Evolutionary conservation across 2,329 filamentous ascomycete genomes (phyloP), one percentile per base, ranked within the genome.

Genomic region (Colletotrichum musae): DNA sequence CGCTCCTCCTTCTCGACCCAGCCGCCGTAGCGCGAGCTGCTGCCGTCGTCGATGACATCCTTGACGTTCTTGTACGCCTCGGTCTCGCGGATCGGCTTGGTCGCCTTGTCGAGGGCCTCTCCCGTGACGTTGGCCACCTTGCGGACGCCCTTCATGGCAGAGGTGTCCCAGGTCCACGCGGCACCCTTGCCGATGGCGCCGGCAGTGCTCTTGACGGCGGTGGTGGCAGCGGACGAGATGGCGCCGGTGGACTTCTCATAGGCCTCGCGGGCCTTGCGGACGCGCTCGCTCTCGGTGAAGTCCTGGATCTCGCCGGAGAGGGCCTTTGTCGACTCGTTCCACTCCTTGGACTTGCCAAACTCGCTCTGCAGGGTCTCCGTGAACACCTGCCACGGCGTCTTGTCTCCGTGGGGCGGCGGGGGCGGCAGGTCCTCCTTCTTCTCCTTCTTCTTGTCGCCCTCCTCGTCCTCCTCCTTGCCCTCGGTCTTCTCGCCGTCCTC

Each of bases 341-440:
- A 99, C 80, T 99, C 96, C 79, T 98, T 97, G 16, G 95, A 98
- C 60, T 94, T 93, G 81, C 98, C 94, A 83, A 99, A 97, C 82
- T 99, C 96, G 66, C 87, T 88, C 80, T 94, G 90, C 82, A 99
- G 89, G n/a, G 96, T 99, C 78, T 99, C 96, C 77, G 94, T 94
- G 84, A 99, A 99, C 39, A 99, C 96, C 80, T 98, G 94, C 95
- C 96, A 98, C 62, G 96, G 96, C 3, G 95, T 96, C 86, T 99
- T 99, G 84, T 97, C 94, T 70, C 96, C 96, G 78, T 99, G 96
- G 21, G 95, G 95, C n/a, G 96, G 95, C 15, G 95, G 95, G 24
- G 95, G 94, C 13, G 95, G 92, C 32, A 89, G 81, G 70, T 94
- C 89, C 75, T 93, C 89, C 78, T 91, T 87, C 78, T 91, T 87